Base-by-base conservation (phyloP, 2,329 filamentous ascomycete genomes). In the Elsinoe australis region DNA sequence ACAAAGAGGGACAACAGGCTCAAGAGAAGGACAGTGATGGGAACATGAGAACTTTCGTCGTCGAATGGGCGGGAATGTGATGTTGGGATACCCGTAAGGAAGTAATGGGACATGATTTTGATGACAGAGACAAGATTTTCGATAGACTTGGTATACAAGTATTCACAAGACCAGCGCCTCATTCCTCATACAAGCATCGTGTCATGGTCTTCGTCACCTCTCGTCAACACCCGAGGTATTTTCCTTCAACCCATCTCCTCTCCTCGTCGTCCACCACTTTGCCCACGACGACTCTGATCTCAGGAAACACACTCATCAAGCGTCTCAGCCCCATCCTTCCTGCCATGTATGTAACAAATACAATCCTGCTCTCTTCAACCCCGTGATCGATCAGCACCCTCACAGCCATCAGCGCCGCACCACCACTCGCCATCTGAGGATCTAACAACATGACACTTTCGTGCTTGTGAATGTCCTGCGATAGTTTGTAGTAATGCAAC, bases 61-160 rank as follows among this genome's bases (percentile, higher is more conserved):
- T 95, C 47, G 89, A 95, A 68, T 95, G 89, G 90, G 89, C 86
- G 47, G 88, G 85, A 22, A 92, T 95, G 82, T 95, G 75, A 76
- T n/a, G n/a, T n/a, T n/a, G n/a, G 33, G 21, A 22, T 6, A 15
- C n/a, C 28, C 21, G 21, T 12, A 3, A 47, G 31, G 12, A 14
- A 8, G 8, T 24, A 17, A 44, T 44, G 24, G 21, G 12, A 44
- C 17, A 47, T 47, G 44, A 47, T 34, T 32, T 14, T 26, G 29
- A 47, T n/a, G 31, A 29, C 19, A 9, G n/a, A 47, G n/a, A n/a
- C n/a, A n/a, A n/a, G n/a, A n/a, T n/a, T n/a, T n/a, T n/a, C n/a
- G n/a, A n/a, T n/a, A n/a, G n/a, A n/a, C n/a, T n/a, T n/a, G n/a
- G n/a, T n/a, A n/a, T n/a, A n/a, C n/a, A n/a, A n/a, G n/a, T n/a